Evolutionary conservation across 305 asterid genomes (phyloP).

Genomic region (Andrographis paniculata): DNA sequence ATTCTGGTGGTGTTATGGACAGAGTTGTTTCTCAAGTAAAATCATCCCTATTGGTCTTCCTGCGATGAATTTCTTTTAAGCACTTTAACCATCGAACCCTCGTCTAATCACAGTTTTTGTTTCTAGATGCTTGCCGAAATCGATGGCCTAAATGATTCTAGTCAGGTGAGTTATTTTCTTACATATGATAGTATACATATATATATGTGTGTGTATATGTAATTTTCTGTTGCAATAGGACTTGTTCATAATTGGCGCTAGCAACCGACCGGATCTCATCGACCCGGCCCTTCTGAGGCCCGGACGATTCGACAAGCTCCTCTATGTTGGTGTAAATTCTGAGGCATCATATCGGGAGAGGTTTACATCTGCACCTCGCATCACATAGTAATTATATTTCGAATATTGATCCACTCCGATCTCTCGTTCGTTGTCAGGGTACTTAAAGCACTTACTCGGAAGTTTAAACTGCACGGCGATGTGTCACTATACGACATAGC

Average conservation of each 20-base stretch:
- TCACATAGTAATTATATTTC: neutral
- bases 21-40: conserved; percentile 95
- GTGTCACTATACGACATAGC: conserved; percentile 72
- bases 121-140: conserved; percentile 94
- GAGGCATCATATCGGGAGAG: conserved; percentile 94
- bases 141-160: conserved; percentile 84
- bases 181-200: no score
- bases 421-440: conserved; percentile 45
- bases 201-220: conserved; percentile 5
- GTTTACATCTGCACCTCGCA: conserved; percentile 23
- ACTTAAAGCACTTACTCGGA: conserved; percentile 81
- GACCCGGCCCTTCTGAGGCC: conserved; percentile 96
- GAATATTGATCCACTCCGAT: conserved; percentile 2
- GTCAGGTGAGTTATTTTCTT: conserved; percentile 87
- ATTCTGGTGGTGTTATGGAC: conserved; percentile 99
- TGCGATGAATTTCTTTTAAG: conserved; percentile 1
- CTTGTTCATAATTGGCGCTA: conserved; percentile 94
- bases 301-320: conserved; percentile 97
- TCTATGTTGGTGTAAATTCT: conserved; percentile 91
- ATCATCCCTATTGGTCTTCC: neutral
- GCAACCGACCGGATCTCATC: conserved; percentile 96
- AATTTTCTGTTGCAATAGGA: conserved; percentile 36
- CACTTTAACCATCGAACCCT: neutral
- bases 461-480: conserved; percentile 70
- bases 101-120: conserved; percentile 19